These are phyloP conservation scores for Oryza meyeriana DNA, from an alignment of 176 grass and related monocot species.

Conservation along the genomic window DNA sequence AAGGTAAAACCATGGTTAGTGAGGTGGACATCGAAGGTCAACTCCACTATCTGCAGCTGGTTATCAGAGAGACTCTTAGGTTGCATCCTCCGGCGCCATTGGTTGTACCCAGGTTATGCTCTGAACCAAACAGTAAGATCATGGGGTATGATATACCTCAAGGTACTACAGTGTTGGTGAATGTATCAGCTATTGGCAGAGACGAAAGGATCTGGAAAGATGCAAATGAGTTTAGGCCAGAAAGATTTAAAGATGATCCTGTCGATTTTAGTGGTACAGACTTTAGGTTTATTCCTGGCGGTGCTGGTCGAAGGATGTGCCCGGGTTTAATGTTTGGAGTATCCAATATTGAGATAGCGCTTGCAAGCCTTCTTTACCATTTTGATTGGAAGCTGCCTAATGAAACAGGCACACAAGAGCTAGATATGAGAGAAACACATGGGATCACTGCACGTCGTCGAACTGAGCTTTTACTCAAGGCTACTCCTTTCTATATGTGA, in stretches of 20 bases:
- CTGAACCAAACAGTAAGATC: conserved; percentile 16
- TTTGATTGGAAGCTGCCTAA: conserved; percentile 29
- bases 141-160: conserved; percentile 36
- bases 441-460: background rate
- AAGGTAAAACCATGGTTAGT: background rate
- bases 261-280: background rate
- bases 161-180: conserved; percentile 21
- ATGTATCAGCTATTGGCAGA: conserved; percentile 41
- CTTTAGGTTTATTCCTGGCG: conserved; percentile 30
- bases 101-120: conserved; percentile 31
- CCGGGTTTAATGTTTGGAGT: conserved; percentile 33
- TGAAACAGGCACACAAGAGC: background rate
- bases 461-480: background rate
- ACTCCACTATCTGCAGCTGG: conserved; percentile 36
- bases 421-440: conserved; percentile 34
- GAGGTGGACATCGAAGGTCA: conserved; percentile 5
- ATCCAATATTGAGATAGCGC: conserved; percentile 15
- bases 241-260: conserved; percentile 11
- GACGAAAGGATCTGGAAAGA: conserved; percentile 37
- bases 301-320: conserved; percentile 41
- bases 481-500: background rate
- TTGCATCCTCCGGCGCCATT: conserved; percentile 40
- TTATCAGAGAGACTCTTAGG: conserved; percentile 48
- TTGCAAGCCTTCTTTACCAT: conserved; percentile 29
- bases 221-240: conserved; percentile 30